These are phyloP conservation scores for Manihot esculenta DNA, from an alignment of 441 rosid species.

Conservation along the genomic window DNA sequence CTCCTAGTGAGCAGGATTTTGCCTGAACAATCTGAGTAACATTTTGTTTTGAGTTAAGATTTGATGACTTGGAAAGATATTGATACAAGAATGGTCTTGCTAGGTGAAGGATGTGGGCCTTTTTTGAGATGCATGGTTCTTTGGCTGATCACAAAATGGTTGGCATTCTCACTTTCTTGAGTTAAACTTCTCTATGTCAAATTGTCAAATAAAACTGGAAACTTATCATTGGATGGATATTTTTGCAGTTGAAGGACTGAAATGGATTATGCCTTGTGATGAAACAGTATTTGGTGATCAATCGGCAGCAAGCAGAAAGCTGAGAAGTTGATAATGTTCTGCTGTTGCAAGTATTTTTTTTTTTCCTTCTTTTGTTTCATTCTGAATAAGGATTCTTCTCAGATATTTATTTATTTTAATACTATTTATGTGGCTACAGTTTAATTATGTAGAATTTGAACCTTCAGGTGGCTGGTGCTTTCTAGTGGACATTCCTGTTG, in stretches of 20 bases:
- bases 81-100: constrained; percentile 10
- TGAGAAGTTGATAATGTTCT: neutral
- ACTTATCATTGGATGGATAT: constrained; percentile 1
- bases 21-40: constrained; percentile 4
- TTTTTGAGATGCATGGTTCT: constrained; percentile 8
- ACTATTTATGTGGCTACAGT: neutral
- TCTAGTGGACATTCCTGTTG: constrained; percentile 13
- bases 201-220: constrained; percentile 2
- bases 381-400: neutral
- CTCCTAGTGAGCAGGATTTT: neutral
- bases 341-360: constrained; percentile 7
- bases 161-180: constrained; percentile 3
- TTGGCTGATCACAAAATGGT: constrained; percentile 9
- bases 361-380: neutral
- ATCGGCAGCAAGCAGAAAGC: constrained; percentile 16
- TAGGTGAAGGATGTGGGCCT: neutral
- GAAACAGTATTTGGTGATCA: constrained; percentile 13
- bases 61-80: neutral
- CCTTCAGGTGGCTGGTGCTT: constrained; percentile 23
- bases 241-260: constrained; percentile 11
- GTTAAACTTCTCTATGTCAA: neutral
- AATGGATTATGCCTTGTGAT: constrained; percentile 5
- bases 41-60: neutral
- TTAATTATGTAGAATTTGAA: constrained; percentile 13
- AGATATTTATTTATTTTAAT: neutral